Conservation (phyloP, 106 monocot genomes). For the Dendrobium catenatum region DNA sequence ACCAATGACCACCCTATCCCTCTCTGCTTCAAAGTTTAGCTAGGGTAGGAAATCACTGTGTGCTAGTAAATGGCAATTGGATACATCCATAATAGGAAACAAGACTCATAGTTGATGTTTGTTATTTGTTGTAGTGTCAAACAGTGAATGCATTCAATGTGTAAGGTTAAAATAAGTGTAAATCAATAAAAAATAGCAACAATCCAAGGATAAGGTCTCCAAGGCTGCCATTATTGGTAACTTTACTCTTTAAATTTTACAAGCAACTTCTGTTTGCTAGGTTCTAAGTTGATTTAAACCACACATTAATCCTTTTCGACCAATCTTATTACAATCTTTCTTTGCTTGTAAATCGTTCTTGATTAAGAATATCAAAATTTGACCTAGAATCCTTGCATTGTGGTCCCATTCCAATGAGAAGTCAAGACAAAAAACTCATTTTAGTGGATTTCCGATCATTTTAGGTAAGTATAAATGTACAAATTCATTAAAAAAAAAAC, state of each 20-base stretch:
- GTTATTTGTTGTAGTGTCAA: neutral
- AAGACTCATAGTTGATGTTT: neutral
- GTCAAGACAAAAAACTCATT: neutral
- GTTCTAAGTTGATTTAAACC: neutral
- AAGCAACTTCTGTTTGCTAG: neutral
- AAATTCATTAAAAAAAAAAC: neutral
- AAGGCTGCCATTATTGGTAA: neutral
- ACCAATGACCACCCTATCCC: too few relatives aligned
- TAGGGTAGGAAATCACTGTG: neutral
- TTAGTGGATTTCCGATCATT: neutral
- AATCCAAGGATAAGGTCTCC: neutral
- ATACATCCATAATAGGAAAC: too few relatives aligned
- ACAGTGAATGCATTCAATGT: neutral
- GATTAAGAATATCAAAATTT: neutral
- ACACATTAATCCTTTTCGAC: neutral
- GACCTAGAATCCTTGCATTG: neutral
- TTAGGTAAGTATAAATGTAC: neutral
- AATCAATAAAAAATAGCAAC: neutral
- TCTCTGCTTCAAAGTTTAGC: neutral
- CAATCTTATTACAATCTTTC: neutral
- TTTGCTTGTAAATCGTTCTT: neutral
- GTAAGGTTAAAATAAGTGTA: neutral
- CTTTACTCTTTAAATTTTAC: neutral
- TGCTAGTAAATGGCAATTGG: too few relatives aligned
- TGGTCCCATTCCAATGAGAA: neutral